Base-by-base conservation (phyloP, 345 rosid species). In the Lagerstroemia speciosa region DNA sequence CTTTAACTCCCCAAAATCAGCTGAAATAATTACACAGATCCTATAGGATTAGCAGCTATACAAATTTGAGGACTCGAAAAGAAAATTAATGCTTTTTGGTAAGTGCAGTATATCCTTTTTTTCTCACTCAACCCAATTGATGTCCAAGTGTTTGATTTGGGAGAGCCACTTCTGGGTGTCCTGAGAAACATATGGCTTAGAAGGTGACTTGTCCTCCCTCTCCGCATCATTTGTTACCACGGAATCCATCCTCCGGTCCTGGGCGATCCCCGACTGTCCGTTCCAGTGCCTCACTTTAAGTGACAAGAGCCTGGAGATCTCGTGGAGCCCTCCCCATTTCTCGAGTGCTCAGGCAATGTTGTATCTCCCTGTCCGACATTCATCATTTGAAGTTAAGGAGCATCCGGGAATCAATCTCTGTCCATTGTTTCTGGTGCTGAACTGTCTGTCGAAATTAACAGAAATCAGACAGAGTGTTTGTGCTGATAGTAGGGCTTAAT, bases 261-360 rank as follows among this genome's bases (percentile, higher is more conserved):
- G 84, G 36, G 67, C 74, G 20, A 71, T 67, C 57, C 71, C 81
- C 24, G 70, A 70, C 71, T 80, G 91, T 37, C 87, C 84, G 66
- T 77, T 86, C 4, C 91, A 91, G 69, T 83, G 86, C 78, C 99
- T 88, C 67, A 89, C 83, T 75, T 86, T 84, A n/a, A 93, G 84
- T 2, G 93, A 80, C 66, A 91, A 55, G 6, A 93, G 88, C 22
- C 95, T 87, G 36, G 97, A 87, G 29, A 91, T 96, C 80, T 93
- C 91, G 32, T 81, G 94, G 24, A 91, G 81, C 8, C 97, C 97
- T 22, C 98, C 97, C 96, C 99, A 93, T 79, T 93, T 93, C 87
- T 93, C 99, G 22, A 91, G 75, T 65, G 97, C 96, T 5, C 97
- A 84, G 1, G 99, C 99, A 29, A 93, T 93, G 82, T 93, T 97